These are phyloP conservation scores for Zizania palustris DNA, from an alignment of 202 grass and related monocot genomes.

Conservation along the genomic window DNA sequence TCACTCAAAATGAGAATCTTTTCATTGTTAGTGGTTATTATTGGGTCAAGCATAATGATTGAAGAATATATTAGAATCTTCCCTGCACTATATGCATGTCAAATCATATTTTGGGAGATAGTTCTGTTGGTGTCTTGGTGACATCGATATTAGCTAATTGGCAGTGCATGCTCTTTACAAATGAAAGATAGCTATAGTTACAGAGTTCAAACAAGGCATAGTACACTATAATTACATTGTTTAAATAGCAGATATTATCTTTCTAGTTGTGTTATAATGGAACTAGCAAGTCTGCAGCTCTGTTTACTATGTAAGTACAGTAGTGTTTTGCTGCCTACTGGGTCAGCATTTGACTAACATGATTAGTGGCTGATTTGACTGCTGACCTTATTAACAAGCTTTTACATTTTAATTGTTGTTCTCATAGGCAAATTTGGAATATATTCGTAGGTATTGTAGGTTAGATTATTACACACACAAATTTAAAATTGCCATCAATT, in stretches of 20 bases:
- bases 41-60: not conserved
- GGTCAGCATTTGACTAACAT: constrained; percentile 27
- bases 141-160: not conserved
- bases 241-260: not conserved
- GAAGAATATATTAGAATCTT: constrained; percentile 10
- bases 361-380: constrained; percentile 23
- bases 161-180: constrained; percentile 1
- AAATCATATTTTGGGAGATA: constrained; percentile 10
- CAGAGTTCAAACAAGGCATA: not conserved
- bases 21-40: not conserved
- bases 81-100: constrained; percentile 6
- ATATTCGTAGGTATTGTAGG: constrained; percentile 7
- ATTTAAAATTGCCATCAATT: not conserved
- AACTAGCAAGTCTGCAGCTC: not conserved
- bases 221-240: not conserved
- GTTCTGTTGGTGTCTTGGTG: constrained; percentile 21
- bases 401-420: constrained; percentile 23
- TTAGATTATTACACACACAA: not conserved
- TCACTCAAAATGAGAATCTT: not conserved
- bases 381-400: not conserved
- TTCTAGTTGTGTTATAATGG: constrained; percentile 16
- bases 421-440: not conserved
- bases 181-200: constrained; percentile 9
- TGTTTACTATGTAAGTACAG: constrained; percentile 1
- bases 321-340: not conserved